Conservation (phyloP, 2,329 filamentous ascomycete genomes). For the Ilyonectria mors-panacis region DNA sequence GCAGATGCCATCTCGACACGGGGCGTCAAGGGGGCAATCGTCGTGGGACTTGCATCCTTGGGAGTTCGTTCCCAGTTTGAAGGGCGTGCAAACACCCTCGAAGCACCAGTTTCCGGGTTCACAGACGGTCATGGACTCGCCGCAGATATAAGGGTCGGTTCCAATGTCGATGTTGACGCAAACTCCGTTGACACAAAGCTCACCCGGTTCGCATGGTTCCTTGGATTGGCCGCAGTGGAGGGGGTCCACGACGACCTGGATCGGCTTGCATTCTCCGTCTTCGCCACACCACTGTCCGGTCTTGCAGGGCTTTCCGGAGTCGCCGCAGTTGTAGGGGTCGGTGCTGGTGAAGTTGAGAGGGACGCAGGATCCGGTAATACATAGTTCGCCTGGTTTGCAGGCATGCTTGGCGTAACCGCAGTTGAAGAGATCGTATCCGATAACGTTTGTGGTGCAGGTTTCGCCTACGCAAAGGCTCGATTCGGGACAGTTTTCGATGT, state of each 20-base stretch:
- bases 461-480: conserved; percentile 30
- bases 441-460: conserved; percentile 29
- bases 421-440: conserved; percentile 31
- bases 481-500: conserved; percentile 28
- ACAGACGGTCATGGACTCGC: conserved; percentile 14
- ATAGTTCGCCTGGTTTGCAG: conserved; percentile 24
- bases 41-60: conserved; percentile 16
- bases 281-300: conserved; percentile 32
- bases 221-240: conserved; percentile 21
- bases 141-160: conserved; percentile 26
- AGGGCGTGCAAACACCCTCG: conserved; percentile 26
- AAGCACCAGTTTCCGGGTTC: conserved; percentile 34
- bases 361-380: conserved; percentile 28
- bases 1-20: conserved; percentile 25
- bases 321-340: conserved; percentile 25
- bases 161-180: conserved; percentile 34
- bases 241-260: conserved; percentile 31
- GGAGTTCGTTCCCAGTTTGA: conserved; percentile 28
- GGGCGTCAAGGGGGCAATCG: conserved; percentile 22
- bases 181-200: conserved; percentile 31
- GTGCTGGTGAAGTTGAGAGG: conserved; percentile 32
- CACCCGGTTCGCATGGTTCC: conserved; percentile 22
- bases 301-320: conserved; percentile 20
- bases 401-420: conserved; percentile 22
- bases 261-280: conserved; percentile 29